A percentile compares a stretch with the other conserved stretches of the same genome.
phyloP scores from a whole-genome alignment of 495 filamentous ascomycete species.

The Talaromyces stipitatus region DNA sequence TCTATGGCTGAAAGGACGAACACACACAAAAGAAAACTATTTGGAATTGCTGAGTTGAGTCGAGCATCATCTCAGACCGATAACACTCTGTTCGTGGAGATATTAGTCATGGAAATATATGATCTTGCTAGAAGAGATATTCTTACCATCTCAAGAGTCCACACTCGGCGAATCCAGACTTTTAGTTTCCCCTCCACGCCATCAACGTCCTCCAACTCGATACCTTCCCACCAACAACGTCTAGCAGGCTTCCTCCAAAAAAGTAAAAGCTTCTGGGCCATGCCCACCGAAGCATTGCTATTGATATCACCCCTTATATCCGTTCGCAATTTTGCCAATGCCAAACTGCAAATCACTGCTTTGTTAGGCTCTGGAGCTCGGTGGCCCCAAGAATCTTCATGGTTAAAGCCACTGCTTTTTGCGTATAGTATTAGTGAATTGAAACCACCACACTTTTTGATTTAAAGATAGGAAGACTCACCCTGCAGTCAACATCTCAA shows the following conservation, averaged over 20 bases:
- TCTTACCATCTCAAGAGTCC: constrained; percentile 95
- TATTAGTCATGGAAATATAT: constrained; percentile 16
- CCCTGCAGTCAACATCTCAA: constrained; percentile 99
- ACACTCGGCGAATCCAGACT: constrained; percentile 95
- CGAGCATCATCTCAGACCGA: constrained; percentile 63
- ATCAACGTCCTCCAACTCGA: constrained; percentile 85
- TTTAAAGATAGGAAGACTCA: constrained; percentile 34
- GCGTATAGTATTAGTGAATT: constrained; percentile 3
- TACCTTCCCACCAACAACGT: constrained; percentile 98
- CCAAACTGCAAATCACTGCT: constrained; percentile 94
- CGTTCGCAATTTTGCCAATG: constrained; percentile 83
- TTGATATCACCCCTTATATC: constrained; percentile 78
- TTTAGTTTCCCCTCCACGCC: constrained; percentile 89
- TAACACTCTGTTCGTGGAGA: constrained; percentile 57
- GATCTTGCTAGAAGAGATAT: background rate
- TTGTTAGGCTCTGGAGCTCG: constrained; percentile 94
- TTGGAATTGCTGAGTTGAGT: background rate
- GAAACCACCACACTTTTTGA: constrained; percentile 3
- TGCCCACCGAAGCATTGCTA: constrained; percentile 78
- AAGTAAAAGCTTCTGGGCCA: constrained; percentile 96
- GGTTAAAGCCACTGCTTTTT: constrained; percentile 76
- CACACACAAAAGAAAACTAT: background rate
- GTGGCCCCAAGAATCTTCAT: constrained; percentile 92
- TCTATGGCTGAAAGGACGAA: background rate
- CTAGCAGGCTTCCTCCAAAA: constrained; percentile 98